These are phyloP conservation scores for Neofusicoccum ribis DNA, from an alignment of 2,329 filamentous ascomycete species.

Conservation along the genomic window DNA sequence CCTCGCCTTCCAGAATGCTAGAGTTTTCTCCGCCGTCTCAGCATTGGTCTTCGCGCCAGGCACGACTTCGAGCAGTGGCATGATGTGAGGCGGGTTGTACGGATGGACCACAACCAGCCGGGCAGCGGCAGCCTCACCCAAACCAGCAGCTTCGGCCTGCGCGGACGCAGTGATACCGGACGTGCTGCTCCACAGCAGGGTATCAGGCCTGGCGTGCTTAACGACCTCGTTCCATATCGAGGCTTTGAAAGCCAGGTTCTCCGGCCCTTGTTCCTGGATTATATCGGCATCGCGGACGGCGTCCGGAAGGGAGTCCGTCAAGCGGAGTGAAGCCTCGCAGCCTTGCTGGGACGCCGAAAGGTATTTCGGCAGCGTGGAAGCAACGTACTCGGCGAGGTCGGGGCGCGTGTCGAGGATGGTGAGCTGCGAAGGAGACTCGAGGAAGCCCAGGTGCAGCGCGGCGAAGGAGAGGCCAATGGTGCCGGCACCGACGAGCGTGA, in stretches of 20 bases:
- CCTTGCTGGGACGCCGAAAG: conserved; percentile 27
- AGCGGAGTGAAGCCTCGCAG: conserved; percentile 35
- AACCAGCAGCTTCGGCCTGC: conserved; percentile 40
- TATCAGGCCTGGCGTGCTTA: conserved; percentile 41
- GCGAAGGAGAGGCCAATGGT: conserved; percentile 59
- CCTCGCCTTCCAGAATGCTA: conserved; percentile 48
- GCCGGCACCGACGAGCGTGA: conserved; percentile 47
- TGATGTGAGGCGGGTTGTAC: conserved; percentile 63
- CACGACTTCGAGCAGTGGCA: conserved; percentile 62
- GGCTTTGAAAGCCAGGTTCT: conserved; percentile 54
- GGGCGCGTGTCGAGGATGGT: conserved; percentile 54
- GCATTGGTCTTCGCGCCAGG: conserved; percentile 47
- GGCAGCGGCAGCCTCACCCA: not conserved
- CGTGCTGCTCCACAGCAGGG: conserved; percentile 60
- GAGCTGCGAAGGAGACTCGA: conserved; percentile 40
- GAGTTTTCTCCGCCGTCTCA: conserved; percentile 41
- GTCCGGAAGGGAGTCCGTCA: conserved; percentile 38
- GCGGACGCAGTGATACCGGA: conserved; percentile 57
- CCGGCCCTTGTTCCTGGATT: conserved; percentile 62
- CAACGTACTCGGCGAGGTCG: conserved; percentile 49
- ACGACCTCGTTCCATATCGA: conserved; percentile 55
- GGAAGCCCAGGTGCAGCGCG: conserved; percentile 53
- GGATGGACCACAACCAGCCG: conserved; percentile 60
- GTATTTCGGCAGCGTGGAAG: conserved; percentile 45
- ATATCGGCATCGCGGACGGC: conserved; percentile 52